Percentiles rank a stretch among this genome's conserved stretches.
phyloP scores from a whole-genome alignment of 805 yeast genomes.

The Saccharomyces eubayanus region DNA sequence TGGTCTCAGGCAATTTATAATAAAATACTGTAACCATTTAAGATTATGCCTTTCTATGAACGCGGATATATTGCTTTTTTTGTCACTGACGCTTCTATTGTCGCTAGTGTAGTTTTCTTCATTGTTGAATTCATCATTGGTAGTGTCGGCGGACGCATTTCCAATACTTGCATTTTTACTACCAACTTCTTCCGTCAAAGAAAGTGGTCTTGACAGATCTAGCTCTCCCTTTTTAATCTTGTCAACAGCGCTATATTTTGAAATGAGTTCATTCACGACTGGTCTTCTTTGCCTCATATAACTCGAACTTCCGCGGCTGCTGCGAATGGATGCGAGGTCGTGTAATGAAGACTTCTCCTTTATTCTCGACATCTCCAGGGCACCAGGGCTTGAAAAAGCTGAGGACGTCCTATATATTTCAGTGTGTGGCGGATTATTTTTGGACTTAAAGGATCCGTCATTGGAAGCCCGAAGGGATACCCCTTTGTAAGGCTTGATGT shows the following conservation, averaged over 20 bases:
- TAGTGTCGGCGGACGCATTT: not conserved
- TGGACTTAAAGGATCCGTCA: not conserved
- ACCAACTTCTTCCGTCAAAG: conserved; percentile 26
- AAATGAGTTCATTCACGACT: conserved; percentile 35
- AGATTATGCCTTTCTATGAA: conserved; percentile 26
- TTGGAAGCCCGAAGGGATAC: not conserved
- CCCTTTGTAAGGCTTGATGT: not conserved
- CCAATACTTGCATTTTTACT: conserved; percentile 12
- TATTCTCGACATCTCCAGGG: conserved; percentile 18
- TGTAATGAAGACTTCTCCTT: conserved; percentile 7
- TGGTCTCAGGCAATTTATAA: conserved; percentile 55
- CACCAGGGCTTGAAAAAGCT: conserved; percentile 4
- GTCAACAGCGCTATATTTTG: conserved; percentile 33
- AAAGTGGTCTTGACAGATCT: conserved; percentile 26
- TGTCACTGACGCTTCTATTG: not conserved
- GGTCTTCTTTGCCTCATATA: conserved; percentile 13
- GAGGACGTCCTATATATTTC: conserved; percentile 1
- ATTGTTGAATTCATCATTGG: conserved; percentile 1
- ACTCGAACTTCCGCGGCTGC: not conserved
- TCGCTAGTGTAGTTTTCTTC: not conserved
- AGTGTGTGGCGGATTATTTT: not conserved
- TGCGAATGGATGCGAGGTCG: not conserved
- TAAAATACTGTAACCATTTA: conserved; percentile 30
- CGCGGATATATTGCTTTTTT: conserved; percentile 9
- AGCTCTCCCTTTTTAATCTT: conserved; percentile 26